Conservation (phyloP, 352 stramenopile genomes). For the Phytophthora uliginosa region DNA sequence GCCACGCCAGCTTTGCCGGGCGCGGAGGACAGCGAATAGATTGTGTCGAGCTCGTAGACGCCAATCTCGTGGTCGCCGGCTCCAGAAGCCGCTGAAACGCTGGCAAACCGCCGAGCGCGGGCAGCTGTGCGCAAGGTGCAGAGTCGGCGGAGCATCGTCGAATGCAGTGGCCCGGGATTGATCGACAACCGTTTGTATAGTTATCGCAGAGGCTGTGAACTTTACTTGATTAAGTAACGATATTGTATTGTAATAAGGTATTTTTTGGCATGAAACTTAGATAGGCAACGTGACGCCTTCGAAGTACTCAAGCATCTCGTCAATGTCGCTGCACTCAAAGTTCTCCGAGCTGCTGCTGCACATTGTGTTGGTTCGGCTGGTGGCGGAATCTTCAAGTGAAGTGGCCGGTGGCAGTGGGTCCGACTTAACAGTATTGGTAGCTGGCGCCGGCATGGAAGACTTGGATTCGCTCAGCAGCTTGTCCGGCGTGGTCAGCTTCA, state of each 20-base stretch:
- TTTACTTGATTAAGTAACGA: too few relatives aligned
- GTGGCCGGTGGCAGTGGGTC: background rate
- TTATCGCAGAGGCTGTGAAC: too few relatives aligned
- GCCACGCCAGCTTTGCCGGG: conserved; percentile 89
- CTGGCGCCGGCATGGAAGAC: background rate
- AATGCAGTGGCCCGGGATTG: background rate
- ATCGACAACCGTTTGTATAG: too few relatives aligned
- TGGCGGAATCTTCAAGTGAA: conserved; percentile 2
- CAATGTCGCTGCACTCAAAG: conserved; percentile 60
- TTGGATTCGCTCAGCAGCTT: conserved; percentile 20
- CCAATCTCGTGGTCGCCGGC: background rate
- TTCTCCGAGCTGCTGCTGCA: conserved; percentile 43
- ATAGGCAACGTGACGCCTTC: conserved; percentile 72
- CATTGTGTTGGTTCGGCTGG: conserved; percentile 25
- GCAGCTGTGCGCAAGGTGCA: conserved; percentile 7
- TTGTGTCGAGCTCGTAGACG: conserved; percentile 80
- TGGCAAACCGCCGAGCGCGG: conserved; percentile 24
- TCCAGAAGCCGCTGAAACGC: background rate
- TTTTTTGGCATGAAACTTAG: background rate
- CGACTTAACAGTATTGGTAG: conserved; percentile 6
- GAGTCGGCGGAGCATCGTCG: conserved; percentile 27
- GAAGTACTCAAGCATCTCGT: conserved; percentile 86
- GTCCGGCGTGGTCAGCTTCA: conserved; percentile 28
- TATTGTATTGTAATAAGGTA: too few relatives aligned
- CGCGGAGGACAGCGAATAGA: conserved; percentile 93